A percentile compares a stretch with the other conserved stretches of the same genome.
These are phyloP conservation scores for Melanomma pulvis-pyrius DNA, from an alignment of 495 filamentous ascomycete species.

Conservation along the genomic window DNA sequence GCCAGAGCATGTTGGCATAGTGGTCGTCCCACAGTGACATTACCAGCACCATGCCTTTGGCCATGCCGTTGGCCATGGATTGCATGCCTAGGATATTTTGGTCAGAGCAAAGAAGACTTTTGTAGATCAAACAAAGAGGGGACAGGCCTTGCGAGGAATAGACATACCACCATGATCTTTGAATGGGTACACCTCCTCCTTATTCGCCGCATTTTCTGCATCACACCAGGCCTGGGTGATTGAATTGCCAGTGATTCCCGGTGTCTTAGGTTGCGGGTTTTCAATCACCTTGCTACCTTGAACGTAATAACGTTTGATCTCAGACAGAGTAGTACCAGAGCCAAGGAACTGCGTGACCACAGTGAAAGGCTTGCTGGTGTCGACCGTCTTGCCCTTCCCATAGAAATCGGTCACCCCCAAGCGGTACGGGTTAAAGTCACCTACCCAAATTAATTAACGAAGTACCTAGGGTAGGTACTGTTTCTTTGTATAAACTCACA, in stretches of 20 bases:
- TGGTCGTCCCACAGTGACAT: slow-evolving; percentile 82
- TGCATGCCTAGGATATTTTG: slow-evolving; percentile 36
- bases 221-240: slow-evolving; percentile 67
- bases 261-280: slow-evolving; percentile 58
- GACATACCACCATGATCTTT: slow-evolving; percentile 57
- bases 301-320: slow-evolving; percentile 61
- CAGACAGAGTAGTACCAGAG: slow-evolving; percentile 51
- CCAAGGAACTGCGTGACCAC: slow-evolving; percentile 70
- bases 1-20: slow-evolving; percentile 78
- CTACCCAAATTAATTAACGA: not conserved
- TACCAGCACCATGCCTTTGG: slow-evolving; percentile 68
- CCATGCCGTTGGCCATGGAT: slow-evolving; percentile 60
- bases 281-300: slow-evolving; percentile 61
- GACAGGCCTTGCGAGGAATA: not conserved
- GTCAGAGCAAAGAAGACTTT: not conserved
- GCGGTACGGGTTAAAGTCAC: slow-evolving; percentile 64
- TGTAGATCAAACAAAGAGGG: not conserved
- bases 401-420: slow-evolving; percentile 59
- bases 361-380: slow-evolving; percentile 63
- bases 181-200: slow-evolving; percentile 62
- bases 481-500: slow-evolving; percentile 43
- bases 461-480: not conserved
- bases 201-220: slow-evolving; percentile 57
- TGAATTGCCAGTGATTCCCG: slow-evolving; percentile 55
- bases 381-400: slow-evolving; percentile 56